Base-by-base conservation (phyloP, 2,329 filamentous ascomycete species). In the Cephalotrichum gorgonifer region DNA sequence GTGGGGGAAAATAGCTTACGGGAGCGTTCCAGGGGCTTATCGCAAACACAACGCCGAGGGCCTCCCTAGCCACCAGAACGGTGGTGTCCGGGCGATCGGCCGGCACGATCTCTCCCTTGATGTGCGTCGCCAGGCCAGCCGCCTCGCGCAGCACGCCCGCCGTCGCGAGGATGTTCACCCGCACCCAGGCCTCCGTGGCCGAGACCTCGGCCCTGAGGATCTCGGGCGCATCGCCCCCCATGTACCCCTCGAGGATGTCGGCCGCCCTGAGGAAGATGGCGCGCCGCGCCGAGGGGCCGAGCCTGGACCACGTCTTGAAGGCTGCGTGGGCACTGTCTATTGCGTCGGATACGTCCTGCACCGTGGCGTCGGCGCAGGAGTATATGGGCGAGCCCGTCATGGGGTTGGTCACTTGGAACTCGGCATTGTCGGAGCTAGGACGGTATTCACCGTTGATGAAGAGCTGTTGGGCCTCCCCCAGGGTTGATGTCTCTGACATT, bases 31-130 rank as follows among this genome's bases (percentile, higher is more conserved):
- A 88, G 2, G 84, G 83, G 11, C 79, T 81, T 58, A 88, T 86
- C 4, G 74, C 79, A 39, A 86, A 65, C 17, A 85, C 72, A 4
- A 86, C 83, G 2, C 85, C 85, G 54, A 78, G 83, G 0, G 84
- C 81, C 61, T 85, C 79, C 58, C 81, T 81, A 56, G 77, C 71
- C 2, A 88, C 66, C 52, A 87, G 65, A 0, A 80, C 81, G 9
- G 66, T 72, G 22, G 73, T 74, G 0, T 73, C 78, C 28, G 78
- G 71, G 1, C 58, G 53, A 8, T 64, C 60, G 3, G 58, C 59
- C 2, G 67, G 65, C 2, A 62, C 48, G 5, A 67, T 62, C 50
- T 62, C 64, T 7, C 61, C 66, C 49, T 60, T 54, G 50, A 67
- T 64, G 17, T 58, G 59, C 15, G 60, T 63, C 2, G 67, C 59